phyloP scores from a whole-genome alignment of 305 asterid species.

The Rubia tinctorum region DNA sequence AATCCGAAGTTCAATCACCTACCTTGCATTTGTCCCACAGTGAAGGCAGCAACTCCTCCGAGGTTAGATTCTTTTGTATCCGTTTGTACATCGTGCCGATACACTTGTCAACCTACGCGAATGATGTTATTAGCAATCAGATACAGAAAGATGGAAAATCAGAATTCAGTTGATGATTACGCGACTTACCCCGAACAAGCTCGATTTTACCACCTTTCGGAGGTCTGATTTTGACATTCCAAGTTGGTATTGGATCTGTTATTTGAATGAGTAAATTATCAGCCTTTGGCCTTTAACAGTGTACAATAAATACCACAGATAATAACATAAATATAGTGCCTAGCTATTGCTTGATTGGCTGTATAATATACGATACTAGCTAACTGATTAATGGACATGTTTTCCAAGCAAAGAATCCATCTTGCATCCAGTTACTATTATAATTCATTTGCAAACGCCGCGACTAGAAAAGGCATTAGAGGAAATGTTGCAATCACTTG shows the following conservation, averaged over 20 bases:
- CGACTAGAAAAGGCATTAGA: no score
- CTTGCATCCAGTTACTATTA: not conserved
- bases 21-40: constrained; percentile 99
- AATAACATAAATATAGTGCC: not conserved
- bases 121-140: constrained; percentile 12
- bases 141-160: not conserved
- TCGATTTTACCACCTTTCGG: constrained; percentile 84
- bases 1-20: constrained; percentile 5
- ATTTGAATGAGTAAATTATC: constrained; percentile 17
- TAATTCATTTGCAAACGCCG: no score
- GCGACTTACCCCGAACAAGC: constrained; percentile 87
- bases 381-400: not conserved
- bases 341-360: not conserved
- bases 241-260: constrained; percentile 92
- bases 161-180: not conserved
- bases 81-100: constrained; percentile 78
- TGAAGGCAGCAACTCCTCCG: constrained; percentile 96
- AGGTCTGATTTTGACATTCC: constrained; percentile 93
- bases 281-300: not conserved
- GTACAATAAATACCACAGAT: not conserved
- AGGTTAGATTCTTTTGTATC: constrained; percentile 86
- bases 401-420: not conserved
- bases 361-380: not conserved
- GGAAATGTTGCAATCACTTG: not conserved
- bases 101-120: constrained; percentile 79